These are phyloP conservation scores for Phytophthora crassamura DNA, from an alignment of 352 stramenopile genomes.

Conservation along the genomic window DNA sequence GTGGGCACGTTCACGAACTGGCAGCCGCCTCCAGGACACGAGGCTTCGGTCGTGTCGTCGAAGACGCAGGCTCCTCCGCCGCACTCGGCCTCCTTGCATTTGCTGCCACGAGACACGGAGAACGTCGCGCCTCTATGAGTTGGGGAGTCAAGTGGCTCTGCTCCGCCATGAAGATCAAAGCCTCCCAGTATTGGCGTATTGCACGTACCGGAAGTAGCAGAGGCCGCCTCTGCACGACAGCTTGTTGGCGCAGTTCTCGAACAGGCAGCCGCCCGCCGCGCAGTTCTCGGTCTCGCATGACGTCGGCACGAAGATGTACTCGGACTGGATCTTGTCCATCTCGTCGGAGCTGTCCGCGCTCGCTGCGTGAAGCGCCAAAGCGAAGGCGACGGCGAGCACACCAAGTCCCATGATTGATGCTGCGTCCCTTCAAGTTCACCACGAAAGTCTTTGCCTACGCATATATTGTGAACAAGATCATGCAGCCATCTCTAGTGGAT, in stretches of 20 bases:
- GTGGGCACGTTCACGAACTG: conserved; percentile 52
- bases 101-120: conserved; percentile 38
- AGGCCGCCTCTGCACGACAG: conserved; percentile 59
- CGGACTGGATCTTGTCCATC: conserved; percentile 28
- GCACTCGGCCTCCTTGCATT: conserved; percentile 56
- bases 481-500: neutral
- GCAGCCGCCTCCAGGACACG: conserved; percentile 60
- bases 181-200: neutral
- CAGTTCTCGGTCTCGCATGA: conserved; percentile 48
- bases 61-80: conserved; percentile 64
- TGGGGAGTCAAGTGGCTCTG: conserved; percentile 16
- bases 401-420: conserved; percentile 20
- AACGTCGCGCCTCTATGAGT: conserved; percentile 41
- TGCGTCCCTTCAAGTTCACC: conserved; percentile 1
- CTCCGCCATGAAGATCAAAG: neutral
- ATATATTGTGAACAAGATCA: neutral
- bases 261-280: conserved; percentile 54
- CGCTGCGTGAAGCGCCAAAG: neutral
- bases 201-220: conserved; percentile 63
- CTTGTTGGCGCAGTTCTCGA: conserved; percentile 50
- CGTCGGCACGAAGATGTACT: conserved; percentile 49
- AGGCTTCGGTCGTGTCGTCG: conserved; percentile 39
- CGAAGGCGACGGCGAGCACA: conserved; percentile 10
- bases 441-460: conserved; percentile 9
- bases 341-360: neutral